Base-by-base conservation (phyloP, 1,284 basidiomycete genomes). In the Coniferiporia sulphurascens region DNA sequence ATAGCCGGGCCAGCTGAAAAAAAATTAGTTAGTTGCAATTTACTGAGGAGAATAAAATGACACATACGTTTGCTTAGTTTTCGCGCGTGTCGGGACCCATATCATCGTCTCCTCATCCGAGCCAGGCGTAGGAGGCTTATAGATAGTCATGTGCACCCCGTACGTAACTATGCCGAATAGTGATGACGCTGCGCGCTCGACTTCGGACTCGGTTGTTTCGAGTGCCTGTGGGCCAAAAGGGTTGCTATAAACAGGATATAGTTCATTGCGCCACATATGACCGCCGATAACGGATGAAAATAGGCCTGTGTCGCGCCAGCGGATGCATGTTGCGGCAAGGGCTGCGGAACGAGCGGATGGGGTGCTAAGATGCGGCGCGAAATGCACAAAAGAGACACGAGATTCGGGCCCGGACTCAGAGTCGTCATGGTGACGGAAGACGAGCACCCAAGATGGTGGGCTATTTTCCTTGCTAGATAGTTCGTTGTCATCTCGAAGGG, bases 151-250 rank as follows among this genome's bases (percentile, higher is more conserved):
- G 70, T 96, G 93, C 5, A 93, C 87, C 0, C 94, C 89, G 67
- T 91, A 96, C 0, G 95, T 98, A 51, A 93, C 82, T 8, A 96
- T 73, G 1, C 96, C 95, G 67, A 98, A 98, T 43, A 98, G 73
- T 0, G 90, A 83, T 67, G 90, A 92, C 0, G 93, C 93, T 0
- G 92, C 81, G 55, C 96, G 84, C 72, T 99, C 96, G 77, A 98
- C 82, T 68, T 86, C 83, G 70, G 98, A 97, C 4, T 83, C 89
- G 59, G 83, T 86, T 69, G 93, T 93, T 68, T 66, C 54, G 59
- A 65, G 62, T 35, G 67, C 61, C 56, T 79, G 78, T 35, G 68
- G 65, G 2, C 81, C 80, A 67, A 92, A 86, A 1, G 89, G 86
- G 56, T 89, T 80, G 6, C 76, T 80, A 72, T 93, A 95, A 53